These are phyloP conservation scores for Colletotrichum tropicicola DNA, from an alignment of 2,329 filamentous ascomycete species.

Conservation along the genomic window DNA sequence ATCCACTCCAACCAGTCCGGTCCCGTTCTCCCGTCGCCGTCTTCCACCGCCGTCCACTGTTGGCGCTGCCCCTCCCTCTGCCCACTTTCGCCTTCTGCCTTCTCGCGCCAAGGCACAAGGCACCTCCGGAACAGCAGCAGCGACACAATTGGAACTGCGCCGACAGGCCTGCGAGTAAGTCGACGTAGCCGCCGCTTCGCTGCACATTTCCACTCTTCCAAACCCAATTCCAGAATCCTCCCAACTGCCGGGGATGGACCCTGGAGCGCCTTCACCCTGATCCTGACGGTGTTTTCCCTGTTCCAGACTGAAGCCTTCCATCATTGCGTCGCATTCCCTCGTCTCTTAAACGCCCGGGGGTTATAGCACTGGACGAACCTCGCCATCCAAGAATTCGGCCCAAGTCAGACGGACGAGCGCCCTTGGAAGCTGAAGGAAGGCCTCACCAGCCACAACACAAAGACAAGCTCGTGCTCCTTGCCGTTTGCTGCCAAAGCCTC, in stretches of 20 bases:
- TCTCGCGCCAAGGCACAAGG: conserved; percentile 10
- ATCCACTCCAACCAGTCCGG: conserved; percentile 14
- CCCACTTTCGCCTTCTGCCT: conserved; percentile 4
- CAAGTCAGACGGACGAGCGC: too few species aligned
- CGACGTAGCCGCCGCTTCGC: background rate
- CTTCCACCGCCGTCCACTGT: background rate
- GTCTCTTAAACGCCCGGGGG: background rate
- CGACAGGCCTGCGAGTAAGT: background rate
- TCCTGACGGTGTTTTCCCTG: conserved; percentile 1
- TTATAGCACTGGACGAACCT: background rate
- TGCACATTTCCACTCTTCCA: background rate
- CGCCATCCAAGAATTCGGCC: too few species aligned
- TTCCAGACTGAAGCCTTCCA: conserved; percentile 10
- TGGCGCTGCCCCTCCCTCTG: conserved; percentile 2
- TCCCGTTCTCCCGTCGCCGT: background rate
- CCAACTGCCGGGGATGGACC: conserved; percentile 11
- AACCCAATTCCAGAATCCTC: conserved; percentile 1
- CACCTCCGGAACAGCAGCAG: background rate
- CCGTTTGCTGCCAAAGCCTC: conserved; percentile 14
- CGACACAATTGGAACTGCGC: background rate
- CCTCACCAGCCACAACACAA: too few species aligned
- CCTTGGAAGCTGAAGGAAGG: too few species aligned
- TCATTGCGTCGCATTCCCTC: conserved; percentile 5
- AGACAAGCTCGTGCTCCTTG: background rate
- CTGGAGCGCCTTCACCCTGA: background rate